Base-by-base conservation (phyloP, 768 basidiomycete species). In the Glaciozyma martinii region DNA sequence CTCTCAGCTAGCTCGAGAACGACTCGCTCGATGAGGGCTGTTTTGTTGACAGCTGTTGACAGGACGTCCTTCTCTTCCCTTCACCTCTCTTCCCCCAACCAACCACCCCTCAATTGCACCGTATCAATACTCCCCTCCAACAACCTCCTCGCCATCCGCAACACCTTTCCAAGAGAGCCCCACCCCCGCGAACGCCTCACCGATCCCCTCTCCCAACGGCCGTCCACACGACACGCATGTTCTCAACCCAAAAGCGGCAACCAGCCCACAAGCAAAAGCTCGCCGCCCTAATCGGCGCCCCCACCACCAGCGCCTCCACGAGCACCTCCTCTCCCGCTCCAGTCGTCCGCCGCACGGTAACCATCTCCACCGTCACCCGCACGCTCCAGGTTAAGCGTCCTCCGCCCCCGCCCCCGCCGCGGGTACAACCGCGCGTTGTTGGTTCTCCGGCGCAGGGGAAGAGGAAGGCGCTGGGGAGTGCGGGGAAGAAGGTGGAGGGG, bases 221-320 rank as follows among this genome's bases (percentile, higher is more conserved):
- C 29, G 19, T 23, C 46, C 18, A 9, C 64, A 69, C 23, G 67
- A 59, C 6, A 44, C 59, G 12, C 42, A 61, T 21, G 37, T 40
- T 40, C 37, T 40, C 37, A 13, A 40, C 37, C 12, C 37, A 40
- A 40, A 40, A 40, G 12, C 37, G 37, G 3, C 37, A 40, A 40
- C 37, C 37, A 8, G 37, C 37, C 7, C 37, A 40, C 10, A 40
- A 40, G 37, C 37, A 40, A 12, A 56, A 56, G n/a, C 55, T 23
- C 33, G 27, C 25, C 25, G 27, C 29, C 52, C 25, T 53, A 3
- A 21, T 27, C 27, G 30, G 23, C 25, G 15, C 52, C 23, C 21
- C 30, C 23, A 21, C 52, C 23, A 23, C 30, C 23, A 21, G 9
- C 23, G 27, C 55, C 32, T n/a, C 55, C 40, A 49, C 18, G 46